Evolutionary conservation across 176 grass and related monocot genomes (phyloP), one percentile per base, ranked within the genome.

Genomic region (Microstegium vimineum): DNA sequence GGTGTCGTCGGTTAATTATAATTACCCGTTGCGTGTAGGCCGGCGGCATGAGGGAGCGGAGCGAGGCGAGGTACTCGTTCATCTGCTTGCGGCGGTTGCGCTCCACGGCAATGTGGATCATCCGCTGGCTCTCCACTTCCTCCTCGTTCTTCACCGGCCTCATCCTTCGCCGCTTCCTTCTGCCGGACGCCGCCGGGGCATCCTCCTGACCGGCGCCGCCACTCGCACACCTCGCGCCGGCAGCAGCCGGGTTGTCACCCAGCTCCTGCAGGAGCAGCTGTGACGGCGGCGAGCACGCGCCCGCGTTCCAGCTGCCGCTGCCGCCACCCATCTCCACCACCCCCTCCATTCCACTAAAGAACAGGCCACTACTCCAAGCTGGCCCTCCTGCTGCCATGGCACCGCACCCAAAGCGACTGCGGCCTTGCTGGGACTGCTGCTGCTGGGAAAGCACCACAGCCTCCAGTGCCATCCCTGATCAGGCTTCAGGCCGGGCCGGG

Each of bases 41-140:
- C 3, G 82, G 45, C 1, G 95, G 95, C 95, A 98, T 94, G 34
- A 98, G 95, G 3, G 82, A 84, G 69, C 95, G 95, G 74, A 98
- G 95, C 61, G 77, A 47, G 73, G 90, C 83, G 33, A 98, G 95
- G 75, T 98, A 94, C 81, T 98, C 92, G 75, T 98, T 98, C 95
- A 98, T 98, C 70, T 89, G 92, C 86, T 77, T 87, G 56, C 95
- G 90, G 76, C 95, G 95, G 88, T 98, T 98, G 70, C 95, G 95
- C 91, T 98, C 95, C 59, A 94, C 92, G 45, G 95, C 95, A 94
- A 98, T 98, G 88, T 98, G 95, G 74, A 90, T 93, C 95, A 93
- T 98, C 84, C 95, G 87, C 79, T 98, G 95, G 86, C 71, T 94
- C 86, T 98, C 95, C 76, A 93, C 86, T 89, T 95, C 96, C 80